A percentile compares a stretch with the other conserved stretches of the same genome.
Evolutionary conservation across 192 early-diverging fungal species (phyloP).

Genomic region (Irineochytrium annulatum): DNA sequence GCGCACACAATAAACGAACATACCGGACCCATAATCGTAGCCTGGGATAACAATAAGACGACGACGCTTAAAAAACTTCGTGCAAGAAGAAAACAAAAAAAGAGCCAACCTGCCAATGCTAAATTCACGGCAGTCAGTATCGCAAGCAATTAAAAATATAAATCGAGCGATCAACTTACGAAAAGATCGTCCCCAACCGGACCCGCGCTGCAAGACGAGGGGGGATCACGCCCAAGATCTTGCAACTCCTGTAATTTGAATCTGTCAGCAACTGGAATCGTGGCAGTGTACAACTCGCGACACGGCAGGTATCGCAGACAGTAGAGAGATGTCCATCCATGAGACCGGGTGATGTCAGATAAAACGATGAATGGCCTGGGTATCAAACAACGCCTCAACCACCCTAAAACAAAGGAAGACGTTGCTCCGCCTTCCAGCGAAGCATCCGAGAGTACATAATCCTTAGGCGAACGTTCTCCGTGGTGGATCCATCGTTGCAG

Average conservation of each 20-base stretch:
- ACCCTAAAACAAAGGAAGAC: too few species aligned
- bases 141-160: neutral
- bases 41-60: conserved; percentile 54
- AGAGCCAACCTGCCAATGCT: conserved; percentile 29
- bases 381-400: neutral
- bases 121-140: neutral
- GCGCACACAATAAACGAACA: conserved; percentile 25
- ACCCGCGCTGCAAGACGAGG: conserved; percentile 95
- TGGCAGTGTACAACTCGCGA: too few species aligned
- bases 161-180: conserved; percentile 31
- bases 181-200: conserved; percentile 83
- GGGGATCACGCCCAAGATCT: conserved; percentile 96
- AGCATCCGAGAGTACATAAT: neutral
- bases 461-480: neutral
- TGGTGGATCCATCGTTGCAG: neutral
- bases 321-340: too few species aligned
- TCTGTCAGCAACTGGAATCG: conserved; percentile 7
- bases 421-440: too few species aligned
- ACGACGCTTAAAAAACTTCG: neutral
- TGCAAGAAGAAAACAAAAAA: neutral
- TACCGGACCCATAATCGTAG: conserved; percentile 97
- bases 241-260: conserved; percentile 58
- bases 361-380: neutral
- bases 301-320: too few species aligned
- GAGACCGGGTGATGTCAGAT: neutral